Conservation (phyloP, 1,139 yeast species). For the Kodamaea plutei region DNA sequence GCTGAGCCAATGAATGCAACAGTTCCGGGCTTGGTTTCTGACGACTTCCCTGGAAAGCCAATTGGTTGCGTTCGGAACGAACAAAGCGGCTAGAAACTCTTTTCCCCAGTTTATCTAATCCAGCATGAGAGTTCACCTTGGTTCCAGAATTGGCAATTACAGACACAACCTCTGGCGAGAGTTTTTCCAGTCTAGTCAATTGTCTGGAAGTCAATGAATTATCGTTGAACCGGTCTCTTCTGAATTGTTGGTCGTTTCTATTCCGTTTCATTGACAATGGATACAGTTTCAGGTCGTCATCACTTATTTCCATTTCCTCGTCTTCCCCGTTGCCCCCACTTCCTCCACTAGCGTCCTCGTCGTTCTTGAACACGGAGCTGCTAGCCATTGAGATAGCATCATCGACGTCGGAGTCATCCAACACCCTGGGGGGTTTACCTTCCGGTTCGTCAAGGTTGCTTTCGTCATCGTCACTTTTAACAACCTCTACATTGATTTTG, state of each 20-base stretch:
- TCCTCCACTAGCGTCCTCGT: slow-evolving; percentile 4
- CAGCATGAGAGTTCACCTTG: slow-evolving; percentile 2
- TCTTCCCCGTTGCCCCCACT: slow-evolving; percentile 13
- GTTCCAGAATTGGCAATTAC: slow-evolving; percentile 5
- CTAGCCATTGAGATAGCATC: slow-evolving; percentile 17
- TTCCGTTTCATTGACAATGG: slow-evolving; percentile 7
- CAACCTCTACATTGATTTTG: slow-evolving; percentile 1
- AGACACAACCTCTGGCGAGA: slow-evolving; percentile 7
- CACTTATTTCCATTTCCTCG: slow-evolving; percentile 4
- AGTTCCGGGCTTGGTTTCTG: too few relatives aligned
- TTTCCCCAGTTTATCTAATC: background rate
- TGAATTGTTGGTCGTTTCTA: slow-evolving; percentile 3
- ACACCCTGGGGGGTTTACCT: slow-evolving; percentile 12
- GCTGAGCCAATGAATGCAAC: too few relatives aligned
- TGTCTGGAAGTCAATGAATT: slow-evolving; percentile 2
- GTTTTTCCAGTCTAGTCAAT: slow-evolving; percentile 7
- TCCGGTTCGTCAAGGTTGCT: slow-evolving; percentile 23
- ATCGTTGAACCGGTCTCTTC: slow-evolving; percentile 2
- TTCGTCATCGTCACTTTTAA: slow-evolving; percentile 17
- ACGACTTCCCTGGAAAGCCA: background rate
- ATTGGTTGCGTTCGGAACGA: background rate
- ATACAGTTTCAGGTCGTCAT: slow-evolving; percentile 5
- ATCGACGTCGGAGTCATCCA: slow-evolving; percentile 17
- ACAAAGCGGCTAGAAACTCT: background rate
- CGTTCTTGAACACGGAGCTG: slow-evolving; percentile 11